Percentiles rank a stretch among this genome's conserved stretches.
Evolutionary conservation across 2,329 filamentous ascomycete species (phyloP).

Genomic region (Aspergillus sp.): DNA sequence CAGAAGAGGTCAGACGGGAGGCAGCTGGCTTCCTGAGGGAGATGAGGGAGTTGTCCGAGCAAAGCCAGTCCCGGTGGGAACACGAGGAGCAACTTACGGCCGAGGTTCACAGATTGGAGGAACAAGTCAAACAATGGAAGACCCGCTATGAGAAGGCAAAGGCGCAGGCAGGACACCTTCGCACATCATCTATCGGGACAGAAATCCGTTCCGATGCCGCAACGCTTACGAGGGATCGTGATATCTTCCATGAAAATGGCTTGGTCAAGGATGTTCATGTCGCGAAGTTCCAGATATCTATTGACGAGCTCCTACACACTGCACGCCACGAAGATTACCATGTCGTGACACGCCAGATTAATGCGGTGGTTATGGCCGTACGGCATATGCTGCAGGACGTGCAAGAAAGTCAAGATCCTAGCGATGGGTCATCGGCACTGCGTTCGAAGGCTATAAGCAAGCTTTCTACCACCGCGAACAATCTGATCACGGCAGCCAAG

Average conservation of each 20-base stretch:
- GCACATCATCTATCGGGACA: slow-evolving; percentile 77
- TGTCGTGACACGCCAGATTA: slow-evolving; percentile 81
- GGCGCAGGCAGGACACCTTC: slow-evolving; percentile 79
- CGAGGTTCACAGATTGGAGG: slow-evolving; percentile 74
- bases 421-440: slow-evolving; percentile 59
- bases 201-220: slow-evolving; percentile 44
- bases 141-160: slow-evolving; percentile 84
- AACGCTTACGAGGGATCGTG: slow-evolving; percentile 67
- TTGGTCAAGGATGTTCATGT: slow-evolving; percentile 88
- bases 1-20: slow-evolving; percentile 82
- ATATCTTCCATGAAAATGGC: slow-evolving; percentile 70
- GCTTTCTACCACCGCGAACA: slow-evolving; percentile 92
- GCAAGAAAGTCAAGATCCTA: slow-evolving; percentile 58
- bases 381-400: slow-evolving; percentile 83
- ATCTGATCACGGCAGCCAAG: slow-evolving; percentile 90
- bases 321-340: slow-evolving; percentile 74
- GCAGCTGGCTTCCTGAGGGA: slow-evolving; percentile 81
- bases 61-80: slow-evolving; percentile 76
- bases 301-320: slow-evolving; percentile 82
- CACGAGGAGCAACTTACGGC: slow-evolving; percentile 76
- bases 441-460: slow-evolving; percentile 73
- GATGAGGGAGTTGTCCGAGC: slow-evolving; percentile 82
- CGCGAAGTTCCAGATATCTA: slow-evolving; percentile 90
- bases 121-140: slow-evolving; percentile 87
- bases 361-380: slow-evolving; percentile 77